Conservation (phyloP, 176 grass and related monocot genomes). For the Aegilops umbellulata region DNA sequence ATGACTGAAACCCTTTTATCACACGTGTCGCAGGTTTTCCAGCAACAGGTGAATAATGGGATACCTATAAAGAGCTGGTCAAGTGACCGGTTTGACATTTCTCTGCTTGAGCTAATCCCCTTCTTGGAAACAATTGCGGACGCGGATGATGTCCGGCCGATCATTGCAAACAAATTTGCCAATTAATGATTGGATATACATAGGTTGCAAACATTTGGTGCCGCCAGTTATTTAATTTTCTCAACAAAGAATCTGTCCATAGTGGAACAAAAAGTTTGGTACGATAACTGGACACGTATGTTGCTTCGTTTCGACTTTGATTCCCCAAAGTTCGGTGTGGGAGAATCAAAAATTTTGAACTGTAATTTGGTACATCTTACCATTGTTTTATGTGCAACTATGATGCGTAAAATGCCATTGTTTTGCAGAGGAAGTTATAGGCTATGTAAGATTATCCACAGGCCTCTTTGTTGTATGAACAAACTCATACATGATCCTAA, state of each 20-base stretch:
- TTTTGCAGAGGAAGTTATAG: constrained; percentile 13
- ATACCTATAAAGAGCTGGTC: constrained; percentile 5
- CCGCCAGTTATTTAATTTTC: neutral
- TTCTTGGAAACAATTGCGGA: neutral
- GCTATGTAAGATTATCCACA: neutral
- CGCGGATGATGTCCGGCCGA: neutral
- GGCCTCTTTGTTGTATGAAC: neutral
- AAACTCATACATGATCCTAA: neutral
- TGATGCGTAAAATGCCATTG: neutral
- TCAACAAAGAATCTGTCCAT: neutral
- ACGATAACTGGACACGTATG: neutral
- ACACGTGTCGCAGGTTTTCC: neutral
- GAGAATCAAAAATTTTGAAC: neutral
- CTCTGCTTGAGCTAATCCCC: neutral
- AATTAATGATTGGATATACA: neutral
- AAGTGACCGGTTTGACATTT: neutral
- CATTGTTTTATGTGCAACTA: neutral
- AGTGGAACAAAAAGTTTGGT: neutral
- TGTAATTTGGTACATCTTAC: neutral
- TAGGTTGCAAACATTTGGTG: neutral
- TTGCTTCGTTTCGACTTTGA: neutral
- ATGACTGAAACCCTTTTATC: neutral
- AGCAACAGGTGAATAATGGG: neutral
- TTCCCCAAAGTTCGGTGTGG: neutral
- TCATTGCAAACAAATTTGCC: neutral